Percentiles rank a stretch among this genome's conserved stretches.
Evolutionary conservation across 768 basidiomycete genomes (phyloP).

Genomic region (Serendipita indica): DNA sequence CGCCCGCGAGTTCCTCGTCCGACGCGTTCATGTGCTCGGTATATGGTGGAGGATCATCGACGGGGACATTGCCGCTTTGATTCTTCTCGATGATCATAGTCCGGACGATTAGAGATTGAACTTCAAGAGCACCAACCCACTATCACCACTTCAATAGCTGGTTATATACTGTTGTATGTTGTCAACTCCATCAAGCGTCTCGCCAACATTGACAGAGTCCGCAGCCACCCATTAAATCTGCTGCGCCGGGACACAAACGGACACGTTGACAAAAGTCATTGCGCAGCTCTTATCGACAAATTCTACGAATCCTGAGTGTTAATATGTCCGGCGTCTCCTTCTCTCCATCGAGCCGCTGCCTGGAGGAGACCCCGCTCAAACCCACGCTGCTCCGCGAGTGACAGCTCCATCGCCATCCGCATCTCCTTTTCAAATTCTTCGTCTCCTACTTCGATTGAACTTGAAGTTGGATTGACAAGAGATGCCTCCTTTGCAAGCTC

Average conservation of each 20-base stretch:
- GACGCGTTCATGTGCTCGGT: neutral
- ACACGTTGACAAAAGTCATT: no score
- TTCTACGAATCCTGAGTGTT: neutral
- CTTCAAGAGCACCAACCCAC: no score
- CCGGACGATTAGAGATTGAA: no score
- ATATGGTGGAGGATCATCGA: neutral
- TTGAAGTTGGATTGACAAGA: constrained; percentile 14
- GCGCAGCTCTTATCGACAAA: no score
- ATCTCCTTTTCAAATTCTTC: constrained; percentile 21
- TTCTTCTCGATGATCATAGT: no score
- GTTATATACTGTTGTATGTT: no score
- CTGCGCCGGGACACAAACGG: no score
- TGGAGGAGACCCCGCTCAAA: constrained; percentile 9
- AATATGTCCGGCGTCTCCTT: neutral
- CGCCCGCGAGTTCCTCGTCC: neutral
- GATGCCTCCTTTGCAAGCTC: neutral
- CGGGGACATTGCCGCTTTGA: no score
- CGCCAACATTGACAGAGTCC: no score
- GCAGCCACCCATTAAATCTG: no score
- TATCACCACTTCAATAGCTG: no score
- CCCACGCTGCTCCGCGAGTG: constrained; percentile 23
- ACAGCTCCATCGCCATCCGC: constrained; percentile 25
- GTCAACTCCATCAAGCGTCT: no score
- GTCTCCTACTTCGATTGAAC: constrained; percentile 15
- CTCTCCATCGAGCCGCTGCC: neutral